Conservation (phyloP, 1,284 basidiomycete genomes). For the Apiotrichum siamense region DNA sequence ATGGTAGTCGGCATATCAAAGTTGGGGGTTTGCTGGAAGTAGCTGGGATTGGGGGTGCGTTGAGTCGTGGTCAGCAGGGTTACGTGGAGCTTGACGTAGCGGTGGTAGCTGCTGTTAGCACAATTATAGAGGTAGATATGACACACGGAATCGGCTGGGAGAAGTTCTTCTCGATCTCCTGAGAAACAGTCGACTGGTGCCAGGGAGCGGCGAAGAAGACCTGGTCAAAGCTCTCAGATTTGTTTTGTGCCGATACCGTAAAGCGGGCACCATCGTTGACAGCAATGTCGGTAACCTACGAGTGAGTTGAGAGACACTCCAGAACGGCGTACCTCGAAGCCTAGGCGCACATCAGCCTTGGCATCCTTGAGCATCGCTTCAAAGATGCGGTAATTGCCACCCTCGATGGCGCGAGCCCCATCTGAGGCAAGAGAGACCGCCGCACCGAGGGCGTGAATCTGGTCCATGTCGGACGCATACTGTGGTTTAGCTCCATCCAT, state of each 20-base stretch:
- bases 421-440: slow-evolving; percentile 65
- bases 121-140: background rate
- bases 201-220: slow-evolving; percentile 45
- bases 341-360: slow-evolving; percentile 61
- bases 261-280: background rate
- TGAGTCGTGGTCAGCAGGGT: slow-evolving; percentile 78
- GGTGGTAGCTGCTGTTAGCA: slow-evolving; percentile 47
- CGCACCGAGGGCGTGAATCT: slow-evolving; percentile 76
- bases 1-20: slow-evolving; percentile 59
- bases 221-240: slow-evolving; percentile 31
- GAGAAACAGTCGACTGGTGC: slow-evolving; percentile 23
- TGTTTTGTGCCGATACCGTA: slow-evolving; percentile 3
- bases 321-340: slow-evolving; percentile 54
- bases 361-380: slow-evolving; percentile 68
- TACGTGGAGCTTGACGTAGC: slow-evolving; percentile 80
- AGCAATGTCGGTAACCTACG: background rate
- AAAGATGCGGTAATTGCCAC: slow-evolving; percentile 84
- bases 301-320: background rate
- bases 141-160: slow-evolving; percentile 17
- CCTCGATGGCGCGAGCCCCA: slow-evolving; percentile 62
- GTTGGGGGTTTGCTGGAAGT: slow-evolving; percentile 59
- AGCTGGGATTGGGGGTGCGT: slow-evolving; percentile 57
- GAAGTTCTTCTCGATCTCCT: slow-evolving; percentile 12
- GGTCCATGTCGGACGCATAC: slow-evolving; percentile 58
- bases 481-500: slow-evolving; percentile 15